Evolutionary conservation across 2,329 filamentous ascomycete species (phyloP), one percentile per base, ranked within the genome.

Genomic region (Cytospora leucostoma): DNA sequence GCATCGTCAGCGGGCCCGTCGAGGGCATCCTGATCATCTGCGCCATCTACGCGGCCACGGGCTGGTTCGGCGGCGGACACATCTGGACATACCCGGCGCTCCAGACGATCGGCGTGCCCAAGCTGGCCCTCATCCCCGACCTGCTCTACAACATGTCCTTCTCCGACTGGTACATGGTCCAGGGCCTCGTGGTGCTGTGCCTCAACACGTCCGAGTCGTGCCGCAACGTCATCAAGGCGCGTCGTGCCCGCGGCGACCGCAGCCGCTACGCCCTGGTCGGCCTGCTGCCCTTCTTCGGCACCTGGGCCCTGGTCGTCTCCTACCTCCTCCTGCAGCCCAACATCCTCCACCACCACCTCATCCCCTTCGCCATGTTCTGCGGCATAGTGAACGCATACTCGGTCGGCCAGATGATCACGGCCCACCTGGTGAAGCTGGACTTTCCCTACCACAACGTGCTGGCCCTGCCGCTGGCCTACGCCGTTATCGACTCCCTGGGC

Each of bases 391-490:
- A 98, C 74, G 93, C 95, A 66, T 98, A 97, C 80, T 91, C 90
- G 58, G 94, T 98, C 63, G 94, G 94, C 7, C 90, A 93, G 75
- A 97, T 98, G 80, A 98, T 98, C 77, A 92, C 92, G 51, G 93
- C 93, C 0, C 95, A 99, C 76, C 82, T 99, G 21, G 92, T 94
- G 65, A 91, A 94, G 77, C 85, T 91, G 50, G 84, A 84, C 13
- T 99, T 97, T 79, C 95, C 95, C 7, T 96, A 94, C 81, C 88
- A 88, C 76, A 98, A 98, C 76, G 86, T 97, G 19, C 82, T 98
- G 55, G 84, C 88, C 50, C 75, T 93, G 27, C 94, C 94, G 0
- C 82, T 99, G 27, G 83, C 86, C 35, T 88, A 87, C 69, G 94
- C 88, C 63, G 89, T 97, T 19, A 71, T 91, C 65, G 95, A 99